phyloP scores from a whole-genome alignment of 768 basidiomycete genomes.

The Tricholoma bakamatsutake region DNA sequence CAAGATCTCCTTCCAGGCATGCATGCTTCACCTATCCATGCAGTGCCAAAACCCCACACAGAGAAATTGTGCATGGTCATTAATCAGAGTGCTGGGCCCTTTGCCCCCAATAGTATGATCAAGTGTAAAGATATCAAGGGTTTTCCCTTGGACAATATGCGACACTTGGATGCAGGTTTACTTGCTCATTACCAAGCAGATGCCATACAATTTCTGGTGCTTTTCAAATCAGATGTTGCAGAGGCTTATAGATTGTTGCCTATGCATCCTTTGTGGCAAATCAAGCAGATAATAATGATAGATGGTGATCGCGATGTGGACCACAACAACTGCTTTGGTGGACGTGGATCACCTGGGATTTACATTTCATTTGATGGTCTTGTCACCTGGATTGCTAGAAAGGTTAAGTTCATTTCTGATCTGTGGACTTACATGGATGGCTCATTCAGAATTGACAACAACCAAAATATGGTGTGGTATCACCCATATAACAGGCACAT shows the following conservation, averaged over 20 bases:
- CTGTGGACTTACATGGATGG: too few species aligned
- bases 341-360: conserved; percentile 16
- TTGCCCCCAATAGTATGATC: conserved; percentile 33
- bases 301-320: too few species aligned
- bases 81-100: conserved; percentile 30
- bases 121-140: conserved; percentile 13
- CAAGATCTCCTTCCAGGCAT: conserved; percentile 35
- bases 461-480: conserved; percentile 20
- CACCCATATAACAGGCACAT: conserved; percentile 15
- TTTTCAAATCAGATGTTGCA: conserved; percentile 35
- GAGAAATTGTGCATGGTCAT: conserved; percentile 31
- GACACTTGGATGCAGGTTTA: conserved; percentile 22
- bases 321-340: too few species aligned
- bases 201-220: conserved; percentile 10
- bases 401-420: too few species aligned
- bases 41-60: conserved; percentile 29
- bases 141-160: conserved; percentile 28
- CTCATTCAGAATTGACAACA: conserved; percentile 17
- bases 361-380: conserved; percentile 23
- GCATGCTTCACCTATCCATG: too few species aligned
- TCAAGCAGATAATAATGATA: too few species aligned
- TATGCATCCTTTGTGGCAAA: too few species aligned
- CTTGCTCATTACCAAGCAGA: conserved; percentile 6
- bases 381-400: too few species aligned
- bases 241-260: conserved; percentile 28